Conservation (phyloP, 1,139 yeast genomes). For the Candida dubliniensis region DNA sequence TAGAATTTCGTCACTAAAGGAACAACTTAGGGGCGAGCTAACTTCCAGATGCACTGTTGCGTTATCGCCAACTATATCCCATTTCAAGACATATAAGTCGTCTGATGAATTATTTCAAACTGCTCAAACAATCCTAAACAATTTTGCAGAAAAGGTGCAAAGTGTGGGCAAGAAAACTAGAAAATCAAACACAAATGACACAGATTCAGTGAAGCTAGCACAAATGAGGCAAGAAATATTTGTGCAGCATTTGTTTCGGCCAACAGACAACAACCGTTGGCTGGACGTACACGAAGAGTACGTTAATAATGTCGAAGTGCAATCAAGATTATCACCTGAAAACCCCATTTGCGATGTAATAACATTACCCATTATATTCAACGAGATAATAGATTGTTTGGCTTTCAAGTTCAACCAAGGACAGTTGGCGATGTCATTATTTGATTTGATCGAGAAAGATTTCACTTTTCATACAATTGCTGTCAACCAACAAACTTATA, state of each 20-base stretch:
- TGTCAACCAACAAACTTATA: slow-evolving; percentile 46
- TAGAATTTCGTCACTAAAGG: not conserved
- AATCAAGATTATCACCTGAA: slow-evolving; percentile 20
- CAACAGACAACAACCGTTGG: slow-evolving; percentile 12
- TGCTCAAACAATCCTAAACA: slow-evolving; percentile 1
- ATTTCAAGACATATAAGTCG: slow-evolving; percentile 18
- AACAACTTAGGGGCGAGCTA: slow-evolving; percentile 16
- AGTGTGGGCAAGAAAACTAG: not conserved
- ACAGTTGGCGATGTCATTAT: slow-evolving; percentile 35
- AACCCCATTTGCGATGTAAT: slow-evolving; percentile 32
- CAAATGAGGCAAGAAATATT: not conserved
- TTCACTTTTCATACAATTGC: slow-evolving; percentile 33
- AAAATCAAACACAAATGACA: not conserved
- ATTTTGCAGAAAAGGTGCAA: not conserved
- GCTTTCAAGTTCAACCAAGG: slow-evolving; percentile 36
- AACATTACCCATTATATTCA: slow-evolving; percentile 41
- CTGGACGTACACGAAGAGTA: slow-evolving; percentile 19
- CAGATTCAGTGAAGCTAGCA: too few relatives aligned
- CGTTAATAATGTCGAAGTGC: slow-evolving; percentile 16
- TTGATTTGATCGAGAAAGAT: slow-evolving; percentile 36
- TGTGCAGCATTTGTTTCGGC: slow-evolving; percentile 9
- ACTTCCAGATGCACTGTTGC: slow-evolving; percentile 21
- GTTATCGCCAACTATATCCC: slow-evolving; percentile 24
- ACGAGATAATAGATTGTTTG: slow-evolving; percentile 28
- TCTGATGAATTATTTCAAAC: slow-evolving; percentile 10